Evolutionary conservation across 140 eudicot species (phyloP).

Genomic region (Flaveria floridana): DNA sequence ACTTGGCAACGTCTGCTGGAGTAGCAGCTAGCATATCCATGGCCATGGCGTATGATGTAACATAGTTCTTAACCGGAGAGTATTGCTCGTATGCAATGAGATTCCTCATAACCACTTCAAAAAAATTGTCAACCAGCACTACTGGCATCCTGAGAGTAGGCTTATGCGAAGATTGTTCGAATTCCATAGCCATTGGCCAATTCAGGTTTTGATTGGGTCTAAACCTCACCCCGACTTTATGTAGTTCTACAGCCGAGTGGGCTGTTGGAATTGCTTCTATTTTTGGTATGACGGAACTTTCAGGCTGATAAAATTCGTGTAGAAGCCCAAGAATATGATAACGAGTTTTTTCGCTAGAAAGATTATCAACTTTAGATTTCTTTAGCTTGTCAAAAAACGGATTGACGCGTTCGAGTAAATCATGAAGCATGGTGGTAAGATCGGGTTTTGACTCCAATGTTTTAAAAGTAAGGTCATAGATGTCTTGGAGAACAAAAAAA

Average conservation of each 20-base stretch:
- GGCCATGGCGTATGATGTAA: constrained; percentile 31
- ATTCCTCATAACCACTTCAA: constrained; percentile 23
- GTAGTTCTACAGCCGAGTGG: constrained; percentile 23
- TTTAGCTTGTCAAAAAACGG: constrained; percentile 13
- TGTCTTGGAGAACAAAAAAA: constrained; percentile 28
- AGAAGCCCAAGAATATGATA: constrained; percentile 36
- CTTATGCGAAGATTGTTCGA: constrained; percentile 18
- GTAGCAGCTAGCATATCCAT: constrained; percentile 31
- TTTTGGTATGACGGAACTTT: background rate
- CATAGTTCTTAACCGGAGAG: background rate
- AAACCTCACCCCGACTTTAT: constrained; percentile 29
- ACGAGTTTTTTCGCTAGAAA: background rate
- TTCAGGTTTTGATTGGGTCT: constrained; percentile 4
- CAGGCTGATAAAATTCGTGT: constrained; percentile 25
- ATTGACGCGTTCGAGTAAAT: constrained; percentile 21
- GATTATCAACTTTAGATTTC: background rate
- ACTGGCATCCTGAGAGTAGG: constrained; percentile 18
- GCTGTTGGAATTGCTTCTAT: background rate
- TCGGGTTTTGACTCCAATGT: background rate
- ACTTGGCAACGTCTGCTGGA: constrained; percentile 25
- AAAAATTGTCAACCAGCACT: background rate
- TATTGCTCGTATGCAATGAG: constrained; percentile 31
- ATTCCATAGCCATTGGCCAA: constrained; percentile 12
- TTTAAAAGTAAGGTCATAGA: constrained; percentile 21
- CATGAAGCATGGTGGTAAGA: constrained; percentile 15